Evolutionary conservation across 768 basidiomycete species (phyloP).

Genomic region (Daedaleopsis sinensis): DNA sequence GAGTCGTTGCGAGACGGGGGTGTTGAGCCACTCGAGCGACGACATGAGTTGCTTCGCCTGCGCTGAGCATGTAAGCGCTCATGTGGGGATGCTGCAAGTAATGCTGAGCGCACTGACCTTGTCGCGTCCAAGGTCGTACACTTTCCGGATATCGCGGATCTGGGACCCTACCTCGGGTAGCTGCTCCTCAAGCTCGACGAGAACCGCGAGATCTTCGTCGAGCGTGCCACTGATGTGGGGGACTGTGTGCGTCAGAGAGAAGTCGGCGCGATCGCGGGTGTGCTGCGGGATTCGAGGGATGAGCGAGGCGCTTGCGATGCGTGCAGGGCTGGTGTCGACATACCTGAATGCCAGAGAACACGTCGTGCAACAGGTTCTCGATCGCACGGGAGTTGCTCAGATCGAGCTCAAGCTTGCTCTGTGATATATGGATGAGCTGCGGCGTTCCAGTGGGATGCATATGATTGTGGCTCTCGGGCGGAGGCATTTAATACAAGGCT

Average conservation of each 20-base stretch:
- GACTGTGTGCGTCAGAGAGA: conserved; percentile 58
- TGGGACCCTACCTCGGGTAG: conserved; percentile 66
- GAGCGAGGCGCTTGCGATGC: conserved; percentile 3
- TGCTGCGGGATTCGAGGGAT: conserved; percentile 43
- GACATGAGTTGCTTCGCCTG: conserved; percentile 68
- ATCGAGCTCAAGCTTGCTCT: conserved; percentile 70
- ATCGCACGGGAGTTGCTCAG: conserved; percentile 77
- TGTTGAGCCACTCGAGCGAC: conserved; percentile 76
- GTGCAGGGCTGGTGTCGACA: neutral
- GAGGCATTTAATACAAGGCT: neutral
- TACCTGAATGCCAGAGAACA: conserved; percentile 59
- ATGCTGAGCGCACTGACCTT: conserved; percentile 49
- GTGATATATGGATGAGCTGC: conserved; percentile 4
- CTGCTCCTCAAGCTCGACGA: conserved; percentile 57
- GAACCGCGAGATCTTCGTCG: conserved; percentile 58
- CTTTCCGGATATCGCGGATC: conserved; percentile 60
- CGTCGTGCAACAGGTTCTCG: conserved; percentile 68
- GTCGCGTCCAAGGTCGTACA: conserved; percentile 71
- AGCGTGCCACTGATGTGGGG: conserved; percentile 65
- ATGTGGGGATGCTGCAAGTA: neutral
- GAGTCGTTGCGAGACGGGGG: conserved; percentile 77
- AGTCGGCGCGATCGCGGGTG: conserved; percentile 60
- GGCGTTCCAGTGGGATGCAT: neutral
- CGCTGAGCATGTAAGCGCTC: neutral
- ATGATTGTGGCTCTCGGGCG: conserved; percentile 14